These are phyloP conservation scores for Tetrahymena borealis DNA, from an alignment of 73 alveolate genomes.

Conservation along the genomic window DNA sequence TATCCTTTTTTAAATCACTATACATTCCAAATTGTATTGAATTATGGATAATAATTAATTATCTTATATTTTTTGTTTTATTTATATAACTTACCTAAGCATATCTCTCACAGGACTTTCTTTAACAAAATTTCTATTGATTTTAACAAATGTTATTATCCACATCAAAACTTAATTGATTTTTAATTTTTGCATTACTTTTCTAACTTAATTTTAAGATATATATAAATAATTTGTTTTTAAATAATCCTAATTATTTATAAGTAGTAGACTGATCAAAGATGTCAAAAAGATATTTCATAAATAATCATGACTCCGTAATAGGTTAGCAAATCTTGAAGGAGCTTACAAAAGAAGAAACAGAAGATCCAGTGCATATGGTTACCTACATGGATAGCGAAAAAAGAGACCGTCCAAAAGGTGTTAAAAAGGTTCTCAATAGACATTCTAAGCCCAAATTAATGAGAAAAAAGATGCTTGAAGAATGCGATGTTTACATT, in stretches of 20 bases:
- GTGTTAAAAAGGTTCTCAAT: slow-evolving; percentile 32
- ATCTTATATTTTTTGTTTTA: no score
- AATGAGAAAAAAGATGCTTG: slow-evolving; percentile 43
- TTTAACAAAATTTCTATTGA: no score
- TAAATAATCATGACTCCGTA: slow-evolving; percentile 27
- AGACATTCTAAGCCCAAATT: slow-evolving; percentile 33
- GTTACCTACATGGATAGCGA: slow-evolving; percentile 31
- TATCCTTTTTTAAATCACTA: no score
- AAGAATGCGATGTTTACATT: slow-evolving; percentile 49
- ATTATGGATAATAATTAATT: no score
- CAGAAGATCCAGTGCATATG: slow-evolving; percentile 44
- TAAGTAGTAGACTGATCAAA: background rate
- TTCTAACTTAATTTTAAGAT: background rate
- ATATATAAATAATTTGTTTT: background rate
- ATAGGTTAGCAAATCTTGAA: slow-evolving; percentile 29
- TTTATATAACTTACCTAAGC: no score
- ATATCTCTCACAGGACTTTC: no score
- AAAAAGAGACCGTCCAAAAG: slow-evolving; percentile 29
- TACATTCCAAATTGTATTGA: no score
- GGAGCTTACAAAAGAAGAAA: slow-evolving; percentile 24
- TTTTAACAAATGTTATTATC: no score
- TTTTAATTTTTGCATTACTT: background rate
- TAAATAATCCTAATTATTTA: background rate
- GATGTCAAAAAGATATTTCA: slow-evolving; percentile 43
- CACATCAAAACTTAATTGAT: background rate